These are phyloP conservation scores for Flaveria floridana DNA, from an alignment of 140 eudicot genomes.

Conservation along the genomic window DNA sequence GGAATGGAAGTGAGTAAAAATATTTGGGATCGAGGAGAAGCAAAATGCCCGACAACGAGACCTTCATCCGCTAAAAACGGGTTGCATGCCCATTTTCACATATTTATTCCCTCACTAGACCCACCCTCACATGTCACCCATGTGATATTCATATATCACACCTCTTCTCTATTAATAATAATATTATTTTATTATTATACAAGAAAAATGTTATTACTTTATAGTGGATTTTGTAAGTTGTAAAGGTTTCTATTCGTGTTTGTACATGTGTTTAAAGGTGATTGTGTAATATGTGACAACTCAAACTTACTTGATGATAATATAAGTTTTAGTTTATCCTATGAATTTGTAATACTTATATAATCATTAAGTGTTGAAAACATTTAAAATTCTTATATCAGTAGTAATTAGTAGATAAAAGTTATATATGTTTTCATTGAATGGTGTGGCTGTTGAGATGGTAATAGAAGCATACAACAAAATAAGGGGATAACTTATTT, in stretches of 20 bases:
- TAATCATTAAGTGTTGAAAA: too few relatives aligned
- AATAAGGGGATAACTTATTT: too few relatives aligned
- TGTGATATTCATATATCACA: conserved; percentile 37
- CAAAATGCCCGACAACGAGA: conserved; percentile 53
- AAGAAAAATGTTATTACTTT: neutral
- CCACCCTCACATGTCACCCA: conserved; percentile 77
- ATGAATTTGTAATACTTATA: neutral
- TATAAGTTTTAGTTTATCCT: neutral
- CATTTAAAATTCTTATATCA: too few relatives aligned
- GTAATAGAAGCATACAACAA: too few relatives aligned
- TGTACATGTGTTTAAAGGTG: conserved; percentile 1
- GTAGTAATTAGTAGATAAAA: too few relatives aligned
- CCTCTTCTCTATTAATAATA: neutral
- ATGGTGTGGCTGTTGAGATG: too few relatives aligned
- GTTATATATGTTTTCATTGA: too few relatives aligned
- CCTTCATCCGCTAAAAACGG: conserved; percentile 72
- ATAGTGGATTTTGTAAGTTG: neutral
- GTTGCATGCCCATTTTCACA: conserved; percentile 52
- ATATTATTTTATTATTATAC: too few relatives aligned
- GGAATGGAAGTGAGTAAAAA: conserved; percentile 24
- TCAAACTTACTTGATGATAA: too few relatives aligned
- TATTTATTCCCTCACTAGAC: conserved; percentile 40
- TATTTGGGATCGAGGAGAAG: conserved; percentile 30
- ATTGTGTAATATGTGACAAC: neutral
- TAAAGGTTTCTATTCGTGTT: neutral